phyloP scores from a whole-genome alignment of 225 moss, liverwort and hornwort genomes.

The Rhytidiadelphus loreus region DNA sequence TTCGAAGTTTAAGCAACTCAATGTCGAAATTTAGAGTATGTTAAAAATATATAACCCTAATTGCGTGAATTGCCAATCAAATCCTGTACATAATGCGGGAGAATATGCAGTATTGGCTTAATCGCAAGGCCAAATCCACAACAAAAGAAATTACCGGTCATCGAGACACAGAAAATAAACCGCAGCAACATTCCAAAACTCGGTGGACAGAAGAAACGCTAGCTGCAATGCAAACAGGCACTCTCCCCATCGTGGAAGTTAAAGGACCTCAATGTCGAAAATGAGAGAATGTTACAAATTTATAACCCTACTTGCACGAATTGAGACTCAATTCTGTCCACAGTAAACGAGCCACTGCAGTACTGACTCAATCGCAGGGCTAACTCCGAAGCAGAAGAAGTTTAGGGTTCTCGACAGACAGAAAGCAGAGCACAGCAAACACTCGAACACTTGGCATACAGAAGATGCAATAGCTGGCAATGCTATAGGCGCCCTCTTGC shows the following conservation, averaged over 20 bases:
- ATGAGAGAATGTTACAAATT: background rate
- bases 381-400: background rate
- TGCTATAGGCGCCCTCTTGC: background rate
- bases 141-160: background rate
- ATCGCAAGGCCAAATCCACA: background rate
- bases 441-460: background rate
- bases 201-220: background rate
- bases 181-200: background rate
- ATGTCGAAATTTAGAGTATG: background rate
- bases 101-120: no score
- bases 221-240: background rate
- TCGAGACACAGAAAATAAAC: background rate
- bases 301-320: background rate
- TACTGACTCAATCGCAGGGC: background rate
- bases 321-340: background rate
- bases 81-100: background rate
- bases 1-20: slow-evolving; percentile 13
- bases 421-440: background rate
- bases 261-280: background rate
- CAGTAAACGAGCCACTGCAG: background rate
- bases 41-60: background rate
- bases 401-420: background rate
- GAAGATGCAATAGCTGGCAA: background rate
- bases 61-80: background rate
- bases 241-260: background rate